Evolutionary conservation across 352 stramenopile genomes (phyloP).

Genomic region (Paralagenidium karlingii): DNA sequence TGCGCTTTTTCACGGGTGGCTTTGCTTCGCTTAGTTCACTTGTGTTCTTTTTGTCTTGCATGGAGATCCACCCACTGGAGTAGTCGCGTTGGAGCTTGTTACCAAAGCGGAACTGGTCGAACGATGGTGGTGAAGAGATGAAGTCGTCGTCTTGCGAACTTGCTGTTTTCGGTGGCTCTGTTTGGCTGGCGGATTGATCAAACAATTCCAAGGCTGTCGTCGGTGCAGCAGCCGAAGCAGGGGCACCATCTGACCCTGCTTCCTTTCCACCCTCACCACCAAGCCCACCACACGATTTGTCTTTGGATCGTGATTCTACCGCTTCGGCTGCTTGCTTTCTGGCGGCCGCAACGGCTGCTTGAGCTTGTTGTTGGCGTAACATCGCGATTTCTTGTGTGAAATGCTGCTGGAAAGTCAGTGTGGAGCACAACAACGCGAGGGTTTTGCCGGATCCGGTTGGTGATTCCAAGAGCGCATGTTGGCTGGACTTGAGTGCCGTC

Average conservation of each 20-base stretch:
- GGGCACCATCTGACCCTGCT: background rate
- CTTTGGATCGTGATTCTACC: background rate
- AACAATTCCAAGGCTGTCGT: background rate
- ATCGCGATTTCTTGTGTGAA: constrained; percentile 24
- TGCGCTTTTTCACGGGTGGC: too few species aligned
- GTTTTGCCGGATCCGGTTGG: constrained; percentile 79
- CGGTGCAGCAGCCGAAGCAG: background rate
- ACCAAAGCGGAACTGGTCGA: constrained; percentile 22
- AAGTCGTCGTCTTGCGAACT: constrained; percentile 38
- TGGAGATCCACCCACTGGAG: constrained; percentile 32
- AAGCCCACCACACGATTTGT: background rate
- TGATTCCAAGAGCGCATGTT: constrained; percentile 78
- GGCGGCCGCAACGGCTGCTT: constrained; percentile 2
- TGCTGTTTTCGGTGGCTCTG: too few species aligned
- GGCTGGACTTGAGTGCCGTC: constrained; percentile 54
- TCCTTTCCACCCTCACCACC: constrained; percentile 10
- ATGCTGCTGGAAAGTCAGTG: constrained; percentile 66
- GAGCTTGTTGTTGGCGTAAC: background rate
- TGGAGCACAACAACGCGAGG: constrained; percentile 69
- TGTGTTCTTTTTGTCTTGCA: constrained; percentile 17
- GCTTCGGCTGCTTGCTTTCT: background rate
- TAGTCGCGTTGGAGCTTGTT: constrained; percentile 5
- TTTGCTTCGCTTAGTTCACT: too few species aligned
- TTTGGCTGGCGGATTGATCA: too few species aligned
- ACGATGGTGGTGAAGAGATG: constrained; percentile 19